Evolutionary conservation across 148 eudicot genomes (phyloP).

Genomic region (Rhododendron ferrugineum): DNA sequence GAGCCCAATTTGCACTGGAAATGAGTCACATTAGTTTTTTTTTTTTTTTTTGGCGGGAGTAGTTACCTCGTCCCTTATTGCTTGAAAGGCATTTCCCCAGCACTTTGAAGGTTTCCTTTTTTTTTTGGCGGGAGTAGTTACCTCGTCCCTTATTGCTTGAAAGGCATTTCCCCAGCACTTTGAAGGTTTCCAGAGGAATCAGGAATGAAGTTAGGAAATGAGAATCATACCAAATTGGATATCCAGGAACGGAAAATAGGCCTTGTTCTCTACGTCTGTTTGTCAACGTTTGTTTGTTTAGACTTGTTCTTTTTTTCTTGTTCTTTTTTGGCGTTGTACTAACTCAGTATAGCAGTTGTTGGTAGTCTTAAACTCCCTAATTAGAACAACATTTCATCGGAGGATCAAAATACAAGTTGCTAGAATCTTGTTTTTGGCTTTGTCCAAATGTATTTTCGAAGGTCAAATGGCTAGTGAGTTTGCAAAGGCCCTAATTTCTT

Average conservation of each 20-base stretch:
- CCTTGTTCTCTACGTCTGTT: not conserved
- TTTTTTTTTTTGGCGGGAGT: not conserved
- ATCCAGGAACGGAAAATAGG: not conserved
- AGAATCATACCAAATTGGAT: no score
- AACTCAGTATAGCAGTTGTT: not conserved
- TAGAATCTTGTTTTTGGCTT: not conserved
- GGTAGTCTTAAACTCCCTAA: not conserved
- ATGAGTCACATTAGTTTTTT: no score
- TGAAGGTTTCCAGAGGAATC: no score
- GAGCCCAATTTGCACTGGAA: not conserved
- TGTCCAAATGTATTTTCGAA: no score
- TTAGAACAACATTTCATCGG: not conserved
- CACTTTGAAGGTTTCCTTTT: no score
- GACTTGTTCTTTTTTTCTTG: not conserved
- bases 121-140: not conserved
- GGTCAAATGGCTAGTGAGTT: not conserved
- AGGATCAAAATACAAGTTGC: not conserved
- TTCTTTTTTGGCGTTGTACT: not conserved
- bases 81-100: not conserved
- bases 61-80: not conserved
- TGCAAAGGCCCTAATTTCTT: no score
- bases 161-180: no score
- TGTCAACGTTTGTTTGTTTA: no score
- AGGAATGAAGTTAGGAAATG: not conserved
- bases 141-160: not conserved